Evolutionary conservation across 805 yeast genomes (phyloP), one percentile per base, ranked within the genome.

Genomic region (Ogataea polymorpha): DNA sequence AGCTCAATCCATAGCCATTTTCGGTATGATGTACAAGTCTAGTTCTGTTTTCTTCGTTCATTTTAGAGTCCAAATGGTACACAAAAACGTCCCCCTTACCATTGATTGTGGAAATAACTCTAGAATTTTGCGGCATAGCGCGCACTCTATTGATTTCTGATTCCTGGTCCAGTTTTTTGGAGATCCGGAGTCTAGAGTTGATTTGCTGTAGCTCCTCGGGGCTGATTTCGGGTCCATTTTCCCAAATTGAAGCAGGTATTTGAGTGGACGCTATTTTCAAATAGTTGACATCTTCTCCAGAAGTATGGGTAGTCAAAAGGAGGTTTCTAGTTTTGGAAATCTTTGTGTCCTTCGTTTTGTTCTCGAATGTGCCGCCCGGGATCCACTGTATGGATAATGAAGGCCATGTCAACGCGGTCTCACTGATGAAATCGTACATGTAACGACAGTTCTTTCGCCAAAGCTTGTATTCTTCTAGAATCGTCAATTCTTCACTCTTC

Each of bases 361-460:
- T 61, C 8, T 36, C 46, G 32, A 58, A 55, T 4, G 61, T 53
- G 21, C 42, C 49, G 4, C 65, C 66, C 0, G 89, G 90, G 6
- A 82, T 59, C 90, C 93, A 86, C 61, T 86, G 86, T 4, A 83
- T 72, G 1, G 91, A 81, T 36, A 86, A 67, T 2, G 90, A 80
- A 2, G 95, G 95, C 95, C 95, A 86, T 10, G 81, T 76, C 32
- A 86, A 64, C 2, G 84, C 86, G 0, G 91, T 82, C 55, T 86
- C 93, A 35, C 84, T 78, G 23, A 86, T 87, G 57, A 82, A 85
- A 53, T 85, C 89, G 51, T 86, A 86, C 93, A 86, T 84, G 51
- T 72, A 79, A 10, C 86, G 82, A 49, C 90, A 85, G 54, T 84
- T 86, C 55, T 84, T 78, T 45, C 86, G 72, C 95, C 95, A 86